Conservation (phyloP, 768 basidiomycete species). For the Xanthoconium purpureum region DNA sequence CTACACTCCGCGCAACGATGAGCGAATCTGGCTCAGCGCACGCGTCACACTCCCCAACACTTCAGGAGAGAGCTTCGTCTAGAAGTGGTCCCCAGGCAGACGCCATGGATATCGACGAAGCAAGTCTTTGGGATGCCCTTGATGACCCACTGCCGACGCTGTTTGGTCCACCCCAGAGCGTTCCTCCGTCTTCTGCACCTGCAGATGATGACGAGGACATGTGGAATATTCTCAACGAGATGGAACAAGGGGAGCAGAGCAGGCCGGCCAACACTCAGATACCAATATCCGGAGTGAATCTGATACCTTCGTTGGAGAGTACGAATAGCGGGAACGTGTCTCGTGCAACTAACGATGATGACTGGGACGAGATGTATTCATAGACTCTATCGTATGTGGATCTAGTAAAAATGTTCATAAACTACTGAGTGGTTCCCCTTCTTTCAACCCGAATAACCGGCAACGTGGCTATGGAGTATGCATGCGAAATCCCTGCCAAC, state of each 20-base stretch:
- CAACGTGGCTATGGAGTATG: too few relatives aligned
- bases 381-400: slow-evolving; percentile 15
- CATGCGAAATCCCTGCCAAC: too few relatives aligned
- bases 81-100: slow-evolving; percentile 5
- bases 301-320: slow-evolving; percentile 13
- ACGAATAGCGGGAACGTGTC: slow-evolving; percentile 6
- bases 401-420: background rate
- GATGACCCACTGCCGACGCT: slow-evolving; percentile 3
- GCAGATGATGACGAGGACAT: slow-evolving; percentile 59
- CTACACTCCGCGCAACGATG: slow-evolving; percentile 19
- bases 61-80: slow-evolving; percentile 7
- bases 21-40: background rate
- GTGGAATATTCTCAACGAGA: slow-evolving; percentile 66
- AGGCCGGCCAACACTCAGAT: slow-evolving; percentile 9
- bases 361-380: slow-evolving; percentile 66
- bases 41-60: background rate
- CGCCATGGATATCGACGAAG: slow-evolving; percentile 37
- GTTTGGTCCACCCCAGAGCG: slow-evolving; percentile 7
- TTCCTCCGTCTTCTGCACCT: background rate
- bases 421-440: too few relatives aligned
- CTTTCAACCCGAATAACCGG: too few relatives aligned
- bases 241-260: slow-evolving; percentile 36
- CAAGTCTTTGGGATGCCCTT: slow-evolving; percentile 35
- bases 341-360: slow-evolving; percentile 44
- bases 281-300: slow-evolving; percentile 25